Conservation (phyloP, 371 early-diverging fungal species). For the Apophysomyces elegans region DNA sequence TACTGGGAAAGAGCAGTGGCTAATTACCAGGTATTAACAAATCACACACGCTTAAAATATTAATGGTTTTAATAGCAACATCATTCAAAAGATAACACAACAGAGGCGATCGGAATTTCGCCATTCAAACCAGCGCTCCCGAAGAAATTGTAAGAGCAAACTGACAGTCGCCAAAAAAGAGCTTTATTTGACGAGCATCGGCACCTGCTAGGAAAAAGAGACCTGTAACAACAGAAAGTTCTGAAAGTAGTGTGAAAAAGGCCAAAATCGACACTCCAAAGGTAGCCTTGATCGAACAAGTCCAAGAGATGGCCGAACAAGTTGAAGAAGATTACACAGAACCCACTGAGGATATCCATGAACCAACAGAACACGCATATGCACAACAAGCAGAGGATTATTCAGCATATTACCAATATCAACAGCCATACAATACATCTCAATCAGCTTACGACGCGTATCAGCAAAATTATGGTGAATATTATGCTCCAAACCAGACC, state of each 20-base stretch:
- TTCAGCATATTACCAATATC: not conserved
- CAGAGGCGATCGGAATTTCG: not conserved
- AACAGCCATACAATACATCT: not conserved
- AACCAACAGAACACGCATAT: not conserved
- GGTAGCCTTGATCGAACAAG: not conserved
- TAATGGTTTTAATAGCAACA: not conserved
- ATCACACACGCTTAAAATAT: not conserved
- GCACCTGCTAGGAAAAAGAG: not conserved
- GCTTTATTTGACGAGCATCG: not conserved
- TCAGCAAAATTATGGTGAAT: constrained; percentile 3
- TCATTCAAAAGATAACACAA: not conserved
- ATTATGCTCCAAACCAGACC: constrained; percentile 4
- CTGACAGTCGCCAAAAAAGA: not conserved
- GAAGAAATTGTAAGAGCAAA: not conserved
- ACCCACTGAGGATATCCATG: not conserved
- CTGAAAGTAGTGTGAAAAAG: not conserved
- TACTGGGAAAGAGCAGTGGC: constrained; percentile 64
- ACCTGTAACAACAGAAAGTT: not conserved
- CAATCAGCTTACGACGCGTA: not conserved
- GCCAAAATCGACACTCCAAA: not conserved
- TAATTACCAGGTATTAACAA: constrained; percentile 34
- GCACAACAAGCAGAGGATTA: not conserved
- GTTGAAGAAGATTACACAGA: not conserved
- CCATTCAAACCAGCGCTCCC: not conserved
- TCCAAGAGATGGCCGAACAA: not conserved